These are phyloP conservation scores for Adiantum capillusveneris DNA, from an alignment of 75 land plant species.

Conservation along the genomic window DNA sequence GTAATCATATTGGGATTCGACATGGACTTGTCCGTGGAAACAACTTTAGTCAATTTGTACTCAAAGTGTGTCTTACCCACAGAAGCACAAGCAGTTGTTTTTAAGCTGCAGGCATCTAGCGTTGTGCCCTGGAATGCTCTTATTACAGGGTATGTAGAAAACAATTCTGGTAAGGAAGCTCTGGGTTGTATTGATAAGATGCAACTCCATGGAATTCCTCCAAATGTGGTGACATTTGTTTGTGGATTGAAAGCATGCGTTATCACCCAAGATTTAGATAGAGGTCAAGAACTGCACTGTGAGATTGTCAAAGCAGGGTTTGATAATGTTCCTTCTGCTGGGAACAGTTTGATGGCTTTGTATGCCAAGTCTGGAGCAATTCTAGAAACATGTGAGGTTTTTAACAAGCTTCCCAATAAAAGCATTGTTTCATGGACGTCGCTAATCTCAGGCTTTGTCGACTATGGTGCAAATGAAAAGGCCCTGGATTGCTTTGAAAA, in stretches of 20 bases:
- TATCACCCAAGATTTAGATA: slow-evolving; percentile 5
- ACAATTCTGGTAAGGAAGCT: slow-evolving; percentile 38
- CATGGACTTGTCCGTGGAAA: slow-evolving; percentile 35
- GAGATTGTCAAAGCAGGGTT: slow-evolving; percentile 25
- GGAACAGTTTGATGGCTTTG: slow-evolving; percentile 38
- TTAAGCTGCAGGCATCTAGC: slow-evolving; percentile 26
- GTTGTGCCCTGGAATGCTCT: slow-evolving; percentile 47
- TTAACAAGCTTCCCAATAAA: slow-evolving; percentile 17
- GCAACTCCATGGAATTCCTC: slow-evolving; percentile 24
- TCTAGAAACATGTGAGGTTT: slow-evolving; percentile 24
- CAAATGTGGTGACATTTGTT: slow-evolving; percentile 31
- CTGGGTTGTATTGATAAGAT: slow-evolving; percentile 33
- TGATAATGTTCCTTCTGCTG: slow-evolving; percentile 17
- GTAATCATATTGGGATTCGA: slow-evolving; percentile 33
- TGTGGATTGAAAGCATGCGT: slow-evolving; percentile 47
- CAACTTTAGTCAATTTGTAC: slow-evolving; percentile 31
- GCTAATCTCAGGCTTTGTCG: slow-evolving; percentile 41
- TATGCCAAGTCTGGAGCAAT: slow-evolving; percentile 46
- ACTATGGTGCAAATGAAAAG: slow-evolving; percentile 18
- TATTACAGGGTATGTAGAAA: slow-evolving; percentile 39
- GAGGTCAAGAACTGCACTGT: slow-evolving; percentile 40
- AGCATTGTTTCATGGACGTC: slow-evolving; percentile 52
- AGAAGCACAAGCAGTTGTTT: slow-evolving; percentile 26
- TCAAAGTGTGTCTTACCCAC: slow-evolving; percentile 22
- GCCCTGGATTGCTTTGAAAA: slow-evolving; percentile 33